Conservation (phyloP, 805 yeast species). For the Nakazawaea pomicola region DNA sequence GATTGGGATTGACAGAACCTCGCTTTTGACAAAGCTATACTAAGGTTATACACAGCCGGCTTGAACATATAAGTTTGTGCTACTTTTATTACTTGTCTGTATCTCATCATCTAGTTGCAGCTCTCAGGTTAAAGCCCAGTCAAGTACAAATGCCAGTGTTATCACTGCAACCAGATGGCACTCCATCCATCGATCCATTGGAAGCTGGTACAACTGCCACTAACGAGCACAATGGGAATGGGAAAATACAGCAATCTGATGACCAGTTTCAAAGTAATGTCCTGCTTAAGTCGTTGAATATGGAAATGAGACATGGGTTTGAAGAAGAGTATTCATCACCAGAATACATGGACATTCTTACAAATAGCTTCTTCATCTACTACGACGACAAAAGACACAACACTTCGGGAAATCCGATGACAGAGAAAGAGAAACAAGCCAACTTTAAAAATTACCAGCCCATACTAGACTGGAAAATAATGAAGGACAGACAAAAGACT, state of each 20-base stretch:
- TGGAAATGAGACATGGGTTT: conserved; percentile 64
- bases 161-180: background rate
- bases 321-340: conserved; percentile 54
- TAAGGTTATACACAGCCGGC: too few relatives aligned
- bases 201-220: background rate
- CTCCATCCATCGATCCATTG: background rate
- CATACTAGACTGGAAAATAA: conserved; percentile 84
- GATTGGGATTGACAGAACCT: too few relatives aligned
- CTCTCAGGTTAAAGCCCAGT: too few relatives aligned
- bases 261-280: background rate
- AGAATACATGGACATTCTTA: conserved; percentile 48
- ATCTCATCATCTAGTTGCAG: too few relatives aligned
- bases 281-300: conserved; percentile 44
- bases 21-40: too few relatives aligned
- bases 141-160: background rate
- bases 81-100: too few relatives aligned
- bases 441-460: conserved; percentile 57
- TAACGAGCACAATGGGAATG: background rate
- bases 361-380: conserved; percentile 72
- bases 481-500: conserved; percentile 87
- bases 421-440: conserved; percentile 43
- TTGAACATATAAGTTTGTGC: too few relatives aligned
- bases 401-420: conserved; percentile 76
- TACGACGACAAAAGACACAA: conserved; percentile 90
- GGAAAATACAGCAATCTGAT: background rate